phyloP scores from a whole-genome alignment of 345 rosid genomes.

The Gossypium sturtianum region DNA sequence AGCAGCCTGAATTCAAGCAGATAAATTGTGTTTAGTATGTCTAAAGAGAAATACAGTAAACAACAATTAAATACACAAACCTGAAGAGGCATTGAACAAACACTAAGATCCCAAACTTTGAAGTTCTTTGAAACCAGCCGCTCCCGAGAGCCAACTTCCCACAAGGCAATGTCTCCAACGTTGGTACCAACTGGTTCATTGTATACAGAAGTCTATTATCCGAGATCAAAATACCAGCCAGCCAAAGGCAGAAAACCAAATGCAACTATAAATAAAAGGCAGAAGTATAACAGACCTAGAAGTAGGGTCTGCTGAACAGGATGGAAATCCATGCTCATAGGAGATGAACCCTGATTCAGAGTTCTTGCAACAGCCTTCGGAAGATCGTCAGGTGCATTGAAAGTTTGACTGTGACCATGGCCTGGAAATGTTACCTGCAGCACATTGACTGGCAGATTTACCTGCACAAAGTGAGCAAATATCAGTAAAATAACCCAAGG shows the following conservation, averaged over 20 bases:
- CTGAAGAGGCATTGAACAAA: conserved; percentile 85
- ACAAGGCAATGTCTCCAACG: conserved; percentile 86
- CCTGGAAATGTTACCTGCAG: conserved; percentile 82
- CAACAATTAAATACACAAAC: conserved; percentile 25
- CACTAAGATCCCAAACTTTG: conserved; percentile 85
- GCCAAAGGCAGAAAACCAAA: neutral
- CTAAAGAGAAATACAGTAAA: neutral
- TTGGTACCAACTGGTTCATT: conserved; percentile 84
- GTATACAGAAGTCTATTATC: conserved; percentile 18
- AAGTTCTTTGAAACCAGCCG: conserved; percentile 70
- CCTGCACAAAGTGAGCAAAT: conserved; percentile 39
- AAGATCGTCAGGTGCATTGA: conserved; percentile 75
- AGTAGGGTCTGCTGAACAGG: conserved; percentile 80
- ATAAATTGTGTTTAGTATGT: conserved; percentile 11
- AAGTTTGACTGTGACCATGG: conserved; percentile 67
- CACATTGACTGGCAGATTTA: conserved; percentile 72
- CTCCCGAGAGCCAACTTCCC: conserved; percentile 93
- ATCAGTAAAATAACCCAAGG: neutral
- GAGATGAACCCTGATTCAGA: conserved; percentile 82
- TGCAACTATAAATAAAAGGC: conserved; percentile 6
- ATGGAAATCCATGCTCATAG: conserved; percentile 99
- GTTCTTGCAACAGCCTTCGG: conserved; percentile 67
- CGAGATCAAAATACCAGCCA: conserved; percentile 5
- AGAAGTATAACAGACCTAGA: conserved; percentile 47
- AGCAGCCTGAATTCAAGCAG: conserved; percentile 53